phyloP scores from a whole-genome alignment of 257 asterid genomes.

The Scutellaria barbata region DNA sequence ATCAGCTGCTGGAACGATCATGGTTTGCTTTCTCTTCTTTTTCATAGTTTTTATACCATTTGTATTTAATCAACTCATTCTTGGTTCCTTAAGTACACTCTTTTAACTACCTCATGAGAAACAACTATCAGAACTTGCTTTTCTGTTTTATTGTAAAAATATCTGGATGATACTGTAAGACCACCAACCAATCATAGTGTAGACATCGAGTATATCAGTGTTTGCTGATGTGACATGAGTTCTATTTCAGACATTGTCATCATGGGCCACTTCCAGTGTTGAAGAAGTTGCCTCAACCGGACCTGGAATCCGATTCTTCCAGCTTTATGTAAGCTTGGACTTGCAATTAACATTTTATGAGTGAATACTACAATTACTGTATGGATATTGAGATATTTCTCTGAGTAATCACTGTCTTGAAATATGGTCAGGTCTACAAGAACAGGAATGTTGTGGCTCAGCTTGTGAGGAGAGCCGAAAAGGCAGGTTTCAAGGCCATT shows the following conservation, averaged over 20 bases:
- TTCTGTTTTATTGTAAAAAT: not conserved
- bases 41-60: not conserved
- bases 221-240: slow-evolving; percentile 28
- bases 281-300: slow-evolving; percentile 94
- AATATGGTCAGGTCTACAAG: slow-evolving; percentile 68
- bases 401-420: not conserved
- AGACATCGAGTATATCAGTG: slow-evolving; percentile 3
- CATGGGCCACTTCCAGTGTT: slow-evolving; percentile 62
- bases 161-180: not conserved
- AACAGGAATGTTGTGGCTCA: slow-evolving; percentile 90
- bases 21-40: slow-evolving; percentile 56
- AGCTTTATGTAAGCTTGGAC: slow-evolving; percentile 55
- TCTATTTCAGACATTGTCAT: slow-evolving; percentile 72
- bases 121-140: not conserved
- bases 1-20: slow-evolving; percentile 92
- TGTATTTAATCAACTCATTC: too few relatives aligned
- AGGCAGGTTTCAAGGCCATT: slow-evolving; percentile 94
- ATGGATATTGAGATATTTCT: not conserved
- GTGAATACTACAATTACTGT: not conserved
- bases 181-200: not conserved
- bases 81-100: not conserved
- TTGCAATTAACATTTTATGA: slow-evolving; percentile 11
- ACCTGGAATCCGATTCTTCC: slow-evolving; percentile 60
- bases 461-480: slow-evolving; percentile 90
- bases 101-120: not conserved